Conservation (phyloP, 2,329 filamentous ascomycete species). For the Aspergillus ustus region DNA sequence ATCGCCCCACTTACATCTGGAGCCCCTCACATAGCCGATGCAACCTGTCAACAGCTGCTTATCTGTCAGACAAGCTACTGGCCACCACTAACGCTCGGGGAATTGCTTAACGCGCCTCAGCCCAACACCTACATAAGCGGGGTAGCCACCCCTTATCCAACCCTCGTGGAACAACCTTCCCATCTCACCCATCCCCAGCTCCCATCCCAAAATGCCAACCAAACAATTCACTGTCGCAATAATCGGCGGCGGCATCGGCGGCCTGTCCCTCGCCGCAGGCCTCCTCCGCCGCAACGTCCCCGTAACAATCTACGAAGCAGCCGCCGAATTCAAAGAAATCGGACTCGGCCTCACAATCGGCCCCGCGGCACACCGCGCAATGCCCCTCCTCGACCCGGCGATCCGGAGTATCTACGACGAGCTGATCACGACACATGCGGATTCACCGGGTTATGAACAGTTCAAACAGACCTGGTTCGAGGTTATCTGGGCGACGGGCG, state of each 20-base stretch:
- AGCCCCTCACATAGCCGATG: not conserved
- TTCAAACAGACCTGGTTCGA: conserved; percentile 41
- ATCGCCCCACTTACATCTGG: not conserved
- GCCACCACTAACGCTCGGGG: not conserved
- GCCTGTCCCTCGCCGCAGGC: conserved; percentile 59
- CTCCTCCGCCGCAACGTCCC: conserved; percentile 52
- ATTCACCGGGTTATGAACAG: conserved; percentile 36
- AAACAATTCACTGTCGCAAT: conserved; percentile 55
- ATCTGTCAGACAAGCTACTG: not conserved
- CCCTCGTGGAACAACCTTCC: no score
- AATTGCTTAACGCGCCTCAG: not conserved
- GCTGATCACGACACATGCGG: conserved; percentile 39
- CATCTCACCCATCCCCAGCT: no score
- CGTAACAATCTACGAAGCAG: conserved; percentile 62
- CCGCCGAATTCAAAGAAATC: conserved; percentile 59
- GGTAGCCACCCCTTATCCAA: no score
- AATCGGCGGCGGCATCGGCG: conserved; percentile 64
- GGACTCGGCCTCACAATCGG: conserved; percentile 63
- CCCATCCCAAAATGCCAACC: not conserved
- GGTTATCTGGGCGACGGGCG: conserved; percentile 24
- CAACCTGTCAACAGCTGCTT: no score
- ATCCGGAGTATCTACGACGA: conserved; percentile 37
- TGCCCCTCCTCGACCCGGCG: conserved; percentile 57
- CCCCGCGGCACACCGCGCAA: conserved; percentile 60
- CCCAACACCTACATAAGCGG: not conserved